These are phyloP conservation scores for Starmerella floris DNA, from an alignment of 805 yeast species.

Conservation along the genomic window DNA sequence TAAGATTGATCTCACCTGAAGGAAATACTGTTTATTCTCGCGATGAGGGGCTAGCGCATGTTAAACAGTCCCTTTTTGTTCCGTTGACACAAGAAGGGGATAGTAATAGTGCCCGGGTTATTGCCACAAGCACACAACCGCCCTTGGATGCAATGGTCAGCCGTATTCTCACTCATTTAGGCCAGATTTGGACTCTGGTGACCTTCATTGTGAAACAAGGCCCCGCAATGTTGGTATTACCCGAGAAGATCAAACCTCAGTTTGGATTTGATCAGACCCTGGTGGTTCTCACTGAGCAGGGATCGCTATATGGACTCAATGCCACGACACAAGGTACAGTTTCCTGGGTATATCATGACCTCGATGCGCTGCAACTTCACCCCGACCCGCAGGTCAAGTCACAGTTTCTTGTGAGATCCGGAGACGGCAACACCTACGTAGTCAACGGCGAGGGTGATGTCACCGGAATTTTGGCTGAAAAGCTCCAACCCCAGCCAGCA, in stretches of 20 bases:
- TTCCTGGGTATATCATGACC: slow-evolving; percentile 21
- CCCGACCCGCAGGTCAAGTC: slow-evolving; percentile 5
- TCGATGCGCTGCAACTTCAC: slow-evolving; percentile 13
- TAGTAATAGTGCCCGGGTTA: neutral
- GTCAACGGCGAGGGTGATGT: slow-evolving; percentile 13
- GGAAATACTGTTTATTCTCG: slow-evolving; percentile 20
- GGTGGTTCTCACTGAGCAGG: slow-evolving; percentile 22
- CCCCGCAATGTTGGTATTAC: slow-evolving; percentile 7
- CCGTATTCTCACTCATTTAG: slow-evolving; percentile 1
- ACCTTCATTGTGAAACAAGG: neutral
- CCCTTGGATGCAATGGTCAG: neutral
- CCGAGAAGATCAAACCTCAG: slow-evolving; percentile 9
- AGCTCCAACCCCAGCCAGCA: neutral
- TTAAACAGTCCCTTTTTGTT: slow-evolving; percentile 21
- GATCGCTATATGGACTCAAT: slow-evolving; percentile 26
- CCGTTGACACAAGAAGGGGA: neutral
- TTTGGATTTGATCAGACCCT: slow-evolving; percentile 28
- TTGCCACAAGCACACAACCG: neutral
- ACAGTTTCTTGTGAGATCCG: slow-evolving; percentile 8
- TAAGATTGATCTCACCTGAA: neutral
- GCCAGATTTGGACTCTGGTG: slow-evolving; percentile 4
- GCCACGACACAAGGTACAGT: slow-evolving; percentile 19
- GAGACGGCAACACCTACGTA: slow-evolving; percentile 15
- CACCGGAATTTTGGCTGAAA: slow-evolving; percentile 2
- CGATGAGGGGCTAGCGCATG: slow-evolving; percentile 24